Evolutionary conservation across 371 early-diverging fungal genomes (phyloP), one percentile per base, ranked within the genome.

Genomic region (Mucor velutinosus): DNA sequence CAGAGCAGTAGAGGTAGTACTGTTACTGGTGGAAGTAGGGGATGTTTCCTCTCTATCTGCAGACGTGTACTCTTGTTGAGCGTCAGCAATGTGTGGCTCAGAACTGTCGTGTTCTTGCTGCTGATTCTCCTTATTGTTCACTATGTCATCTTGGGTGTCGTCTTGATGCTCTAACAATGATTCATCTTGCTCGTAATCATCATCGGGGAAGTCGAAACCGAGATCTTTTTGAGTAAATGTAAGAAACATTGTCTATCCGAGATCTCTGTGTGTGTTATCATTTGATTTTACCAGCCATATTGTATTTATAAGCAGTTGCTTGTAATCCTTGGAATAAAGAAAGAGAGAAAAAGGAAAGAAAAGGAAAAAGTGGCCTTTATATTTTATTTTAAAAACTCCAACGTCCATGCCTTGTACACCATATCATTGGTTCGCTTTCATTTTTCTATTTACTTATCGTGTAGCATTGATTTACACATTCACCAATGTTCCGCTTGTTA

Each of bases 161-260:
- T 12, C 15, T 23, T 64, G 47, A 27, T 56, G 29, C 58, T 62
- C 62, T 23, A 61, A 58, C 58, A 62, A 53, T 25, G 57, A 35
- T 58, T 62, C 37, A 30, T 75, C 67, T 56, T 70, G 67, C 47
- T 78, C 77, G 58, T 70, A 77, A 21, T 73, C 76, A 41, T 81
- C 81, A 60, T 77, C 77, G 41, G 77, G 43, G 65, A 81, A 78
- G 67, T 81, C 81, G 66, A 81, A 81, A 58, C 81, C 81, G 76
- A 81, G 81, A 73, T 81, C 81, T 81, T 64, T 56, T 56, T 39
- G 21, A 5, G 7, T 19, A 37, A 17, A 10, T 11, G 14, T 25
- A 45, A 45, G 19, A 45, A 19, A 45, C 7, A 45, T 19, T 4
- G 45, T 45, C 7, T 45, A 45, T 45, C 2, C 45, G 45, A 45